Evolutionary conservation across 2,329 filamentous ascomycete species (phyloP).

Genomic region (Diaporthe ilicicola): DNA sequence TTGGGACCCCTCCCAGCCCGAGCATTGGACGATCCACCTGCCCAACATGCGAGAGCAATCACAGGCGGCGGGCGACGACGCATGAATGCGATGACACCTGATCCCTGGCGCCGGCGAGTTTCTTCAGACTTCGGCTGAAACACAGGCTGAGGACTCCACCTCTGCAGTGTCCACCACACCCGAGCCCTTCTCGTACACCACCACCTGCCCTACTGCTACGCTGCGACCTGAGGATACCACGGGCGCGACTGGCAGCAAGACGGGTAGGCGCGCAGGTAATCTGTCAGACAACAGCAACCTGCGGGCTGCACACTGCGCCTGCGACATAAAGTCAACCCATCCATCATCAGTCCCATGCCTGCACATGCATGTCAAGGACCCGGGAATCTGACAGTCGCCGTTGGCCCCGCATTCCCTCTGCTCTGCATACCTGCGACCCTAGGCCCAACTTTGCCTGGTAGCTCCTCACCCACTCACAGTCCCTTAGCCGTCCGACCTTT

Average conservation of each 20-base stretch:
- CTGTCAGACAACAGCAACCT: not conserved
- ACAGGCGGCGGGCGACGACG: conserved; percentile 1
- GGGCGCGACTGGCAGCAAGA: not conserved
- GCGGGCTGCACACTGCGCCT: conserved; percentile 19
- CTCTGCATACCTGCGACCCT: conserved; percentile 13
- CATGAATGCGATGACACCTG: conserved; percentile 23
- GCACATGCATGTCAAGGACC: conserved; percentile 5
- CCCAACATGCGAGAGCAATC: not conserved
- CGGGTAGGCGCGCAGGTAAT: not conserved
- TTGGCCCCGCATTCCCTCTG: conserved; percentile 14
- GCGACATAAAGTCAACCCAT: conserved; percentile 21
- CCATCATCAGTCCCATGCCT: conserved; percentile 5
- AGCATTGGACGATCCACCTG: conserved; percentile 14
- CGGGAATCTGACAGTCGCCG: conserved; percentile 17
- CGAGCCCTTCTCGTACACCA: conserved; percentile 18
- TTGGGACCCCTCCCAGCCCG: not conserved
- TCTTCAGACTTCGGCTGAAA: conserved; percentile 26
- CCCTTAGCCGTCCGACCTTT: conserved; percentile 21
- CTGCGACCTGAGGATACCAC: not conserved
- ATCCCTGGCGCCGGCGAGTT: conserved; percentile 21
- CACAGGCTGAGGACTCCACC: conserved; percentile 23
- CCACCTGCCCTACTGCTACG: conserved; percentile 18
- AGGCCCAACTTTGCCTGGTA: conserved; percentile 5
- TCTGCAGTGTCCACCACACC: conserved; percentile 21
- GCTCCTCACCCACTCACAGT: conserved; percentile 17